Percentiles rank a stretch among this genome's conserved stretches.
These are phyloP conservation scores for Alliaria petiolata DNA, from an alignment of 345 rosid species.

Conservation along the genomic window DNA sequence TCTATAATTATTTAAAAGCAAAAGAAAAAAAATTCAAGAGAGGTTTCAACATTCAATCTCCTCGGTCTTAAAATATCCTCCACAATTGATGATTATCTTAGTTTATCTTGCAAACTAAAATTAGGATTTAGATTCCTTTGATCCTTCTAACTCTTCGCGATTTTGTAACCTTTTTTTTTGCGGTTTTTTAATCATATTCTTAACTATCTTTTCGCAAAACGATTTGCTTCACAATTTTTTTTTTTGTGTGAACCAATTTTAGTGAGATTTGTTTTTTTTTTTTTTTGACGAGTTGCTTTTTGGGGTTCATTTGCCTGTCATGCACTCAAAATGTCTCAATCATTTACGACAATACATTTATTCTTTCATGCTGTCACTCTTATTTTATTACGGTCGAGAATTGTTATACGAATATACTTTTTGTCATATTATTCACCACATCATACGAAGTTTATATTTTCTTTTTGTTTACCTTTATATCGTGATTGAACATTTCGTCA, in stretches of 20 bases:
- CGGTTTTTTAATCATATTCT: too few species aligned
- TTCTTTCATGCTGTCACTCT: not conserved
- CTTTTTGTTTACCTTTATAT: conserved; percentile 8
- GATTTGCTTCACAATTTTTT: too few species aligned
- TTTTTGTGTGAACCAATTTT: not conserved
- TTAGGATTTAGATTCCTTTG: not conserved
- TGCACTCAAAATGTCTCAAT: conserved; percentile 2
- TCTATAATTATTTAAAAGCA: too few species aligned
- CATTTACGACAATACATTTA: not conserved
- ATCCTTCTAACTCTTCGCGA: not conserved
- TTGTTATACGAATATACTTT: not conserved
- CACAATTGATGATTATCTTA: too few species aligned
- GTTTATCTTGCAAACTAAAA: too few species aligned
- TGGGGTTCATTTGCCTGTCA: not conserved
- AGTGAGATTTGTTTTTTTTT: too few species aligned
- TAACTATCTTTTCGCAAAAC: too few species aligned
- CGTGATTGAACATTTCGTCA: conserved; percentile 1
- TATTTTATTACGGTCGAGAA: not conserved
- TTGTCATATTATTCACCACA: not conserved
- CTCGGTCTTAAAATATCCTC: too few species aligned
- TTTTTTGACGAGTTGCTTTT: not conserved
- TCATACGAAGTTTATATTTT: conserved; percentile 3
- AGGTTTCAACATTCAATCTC: too few species aligned
- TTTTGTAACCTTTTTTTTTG: too few species aligned
- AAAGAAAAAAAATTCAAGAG: too few species aligned